These are phyloP conservation scores for Aciculosporium take DNA, from an alignment of 2,329 filamentous ascomycete genomes.

Conservation along the genomic window DNA sequence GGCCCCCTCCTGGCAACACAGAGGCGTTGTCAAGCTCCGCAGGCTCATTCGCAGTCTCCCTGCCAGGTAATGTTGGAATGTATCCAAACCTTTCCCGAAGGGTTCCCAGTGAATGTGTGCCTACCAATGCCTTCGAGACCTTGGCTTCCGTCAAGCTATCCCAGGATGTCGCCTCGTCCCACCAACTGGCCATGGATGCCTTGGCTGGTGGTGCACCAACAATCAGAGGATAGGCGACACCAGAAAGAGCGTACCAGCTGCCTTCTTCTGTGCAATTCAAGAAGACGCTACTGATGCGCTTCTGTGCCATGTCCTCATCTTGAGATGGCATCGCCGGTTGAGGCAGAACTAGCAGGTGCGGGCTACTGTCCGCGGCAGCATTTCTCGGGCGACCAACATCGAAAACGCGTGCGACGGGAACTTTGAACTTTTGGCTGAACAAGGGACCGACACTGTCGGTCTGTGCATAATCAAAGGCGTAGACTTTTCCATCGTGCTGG, in stretches of 20 bases:
- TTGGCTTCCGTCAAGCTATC: conserved; percentile 29
- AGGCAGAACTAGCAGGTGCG: conserved; percentile 69
- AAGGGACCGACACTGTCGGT: conserved; percentile 36
- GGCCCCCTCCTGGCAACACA: conserved; percentile 14
- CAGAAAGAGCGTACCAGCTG: conserved; percentile 89
- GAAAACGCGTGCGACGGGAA: conserved; percentile 76
- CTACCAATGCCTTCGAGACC: conserved; percentile 49
- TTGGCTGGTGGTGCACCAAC: conserved; percentile 46
- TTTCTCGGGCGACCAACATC: conserved; percentile 67
- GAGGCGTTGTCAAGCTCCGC: conserved; percentile 22
- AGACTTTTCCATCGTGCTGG: conserved; percentile 69
- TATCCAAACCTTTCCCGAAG: conserved; percentile 19
- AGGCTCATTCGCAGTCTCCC: conserved; percentile 13
- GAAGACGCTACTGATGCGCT: conserved; percentile 55
- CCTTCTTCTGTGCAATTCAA: conserved; percentile 77
- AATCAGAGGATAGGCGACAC: conserved; percentile 71
- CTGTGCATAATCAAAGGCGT: conserved; percentile 59
- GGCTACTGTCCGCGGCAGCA: conserved; percentile 46
- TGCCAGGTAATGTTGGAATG: conserved; percentile 23
- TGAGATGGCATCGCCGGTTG: conserved; percentile 58
- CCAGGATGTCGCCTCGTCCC: conserved; percentile 26
- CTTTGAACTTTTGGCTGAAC: conserved; percentile 55
- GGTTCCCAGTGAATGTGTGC: conserved; percentile 48
- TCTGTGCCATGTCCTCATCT: conserved; percentile 33
- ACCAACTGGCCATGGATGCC: conserved; percentile 32